A percentile compares a stretch with the other conserved stretches of the same genome.
These are phyloP conservation scores for Phytophthora multivora DNA, from an alignment of 352 stramenopile species.

Conservation along the genomic window DNA sequence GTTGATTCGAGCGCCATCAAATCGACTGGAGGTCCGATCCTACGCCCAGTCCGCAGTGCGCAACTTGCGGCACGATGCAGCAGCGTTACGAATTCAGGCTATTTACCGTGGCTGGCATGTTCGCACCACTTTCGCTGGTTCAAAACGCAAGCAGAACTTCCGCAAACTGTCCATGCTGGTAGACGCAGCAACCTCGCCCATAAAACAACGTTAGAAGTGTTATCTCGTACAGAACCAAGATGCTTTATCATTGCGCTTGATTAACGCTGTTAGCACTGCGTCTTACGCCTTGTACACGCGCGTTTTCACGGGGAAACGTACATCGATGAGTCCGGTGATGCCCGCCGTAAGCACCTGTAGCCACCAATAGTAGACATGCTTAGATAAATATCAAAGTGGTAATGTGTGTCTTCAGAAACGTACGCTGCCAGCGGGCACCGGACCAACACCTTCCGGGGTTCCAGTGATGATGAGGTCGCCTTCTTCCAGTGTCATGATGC, in stretches of 20 bases:
- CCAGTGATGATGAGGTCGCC: constrained; percentile 88
- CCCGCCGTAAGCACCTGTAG: constrained; percentile 74
- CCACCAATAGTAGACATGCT: background rate
- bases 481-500: constrained; percentile 86
- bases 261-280: background rate
- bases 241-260: background rate
- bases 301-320: constrained; percentile 68
- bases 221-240: background rate
- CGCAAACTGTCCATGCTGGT: constrained; percentile 29
- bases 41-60: constrained; percentile 56
- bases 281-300: constrained; percentile 54
- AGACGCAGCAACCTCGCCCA: constrained; percentile 16
- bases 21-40: constrained; percentile 37
- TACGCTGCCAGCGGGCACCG: constrained; percentile 66
- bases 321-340: constrained; percentile 71
- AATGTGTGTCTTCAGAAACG: constrained; percentile 8
- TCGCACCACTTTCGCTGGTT: constrained; percentile 28
- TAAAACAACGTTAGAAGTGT: constrained; percentile 26
- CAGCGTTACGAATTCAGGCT: constrained; percentile 71
- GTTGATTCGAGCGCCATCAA: constrained; percentile 54
- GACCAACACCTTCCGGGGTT: constrained; percentile 78
- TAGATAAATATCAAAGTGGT: background rate
- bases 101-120: constrained; percentile 74
- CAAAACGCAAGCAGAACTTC: constrained; percentile 26
- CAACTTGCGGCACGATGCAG: constrained; percentile 74